These are phyloP conservation scores for Arabidopsis lyrata DNA, from an alignment of 441 rosid genomes.

Conservation along the genomic window DNA sequence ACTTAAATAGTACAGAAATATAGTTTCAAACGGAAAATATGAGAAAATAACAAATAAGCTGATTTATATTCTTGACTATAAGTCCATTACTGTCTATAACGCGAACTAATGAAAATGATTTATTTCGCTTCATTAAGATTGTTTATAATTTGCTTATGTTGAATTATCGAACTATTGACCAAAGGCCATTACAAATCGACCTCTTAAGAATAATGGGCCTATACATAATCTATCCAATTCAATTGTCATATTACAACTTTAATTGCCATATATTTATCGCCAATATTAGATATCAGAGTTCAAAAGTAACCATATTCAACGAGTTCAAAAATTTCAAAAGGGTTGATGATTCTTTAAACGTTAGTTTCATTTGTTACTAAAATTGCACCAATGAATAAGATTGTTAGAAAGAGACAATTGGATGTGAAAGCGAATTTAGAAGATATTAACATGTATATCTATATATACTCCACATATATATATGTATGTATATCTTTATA, in stretches of 20 bases:
- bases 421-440: not conserved
- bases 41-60: not conserved
- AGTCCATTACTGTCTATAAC: not conserved
- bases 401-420: not conserved
- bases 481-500: too few relatives aligned
- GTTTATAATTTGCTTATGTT: not conserved
- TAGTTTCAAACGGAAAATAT: not conserved
- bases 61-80: not conserved
- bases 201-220: not conserved
- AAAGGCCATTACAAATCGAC: slow-evolving; percentile 10
- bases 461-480: too few relatives aligned
- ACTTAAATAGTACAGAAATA: not conserved
- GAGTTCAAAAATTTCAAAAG: not conserved
- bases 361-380: not conserved
- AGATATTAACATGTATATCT: not conserved
- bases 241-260: not conserved
- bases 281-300: not conserved
- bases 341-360: not conserved
- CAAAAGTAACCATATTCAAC: not conserved
- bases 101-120: not conserved
- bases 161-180: not conserved
- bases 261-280: not conserved
- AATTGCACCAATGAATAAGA: not conserved
- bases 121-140: not conserved
- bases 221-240: not conserved